Conservation (phyloP, 495 filamentous ascomycete species). For the Penicillium atrosanguineum region DNA sequence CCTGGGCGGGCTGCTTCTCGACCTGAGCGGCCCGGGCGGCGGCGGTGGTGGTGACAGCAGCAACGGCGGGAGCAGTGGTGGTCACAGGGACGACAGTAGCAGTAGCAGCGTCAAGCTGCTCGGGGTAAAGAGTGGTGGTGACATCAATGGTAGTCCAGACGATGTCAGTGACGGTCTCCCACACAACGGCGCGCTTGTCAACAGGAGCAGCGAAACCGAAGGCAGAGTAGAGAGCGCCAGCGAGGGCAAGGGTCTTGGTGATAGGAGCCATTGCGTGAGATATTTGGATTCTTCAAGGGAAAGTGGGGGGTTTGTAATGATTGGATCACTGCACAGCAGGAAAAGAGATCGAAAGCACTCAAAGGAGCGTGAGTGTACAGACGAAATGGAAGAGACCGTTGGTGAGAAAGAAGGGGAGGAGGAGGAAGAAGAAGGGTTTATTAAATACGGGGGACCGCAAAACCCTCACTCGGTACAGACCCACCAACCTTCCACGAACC, state of each 20-base stretch:
- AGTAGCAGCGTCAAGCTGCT: slow-evolving; percentile 12
- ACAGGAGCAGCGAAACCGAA: slow-evolving; percentile 35
- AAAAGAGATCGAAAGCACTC: slow-evolving; percentile 21
- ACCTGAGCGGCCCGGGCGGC: not conserved
- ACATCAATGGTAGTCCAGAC: slow-evolving; percentile 44
- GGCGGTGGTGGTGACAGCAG: slow-evolving; percentile 13
- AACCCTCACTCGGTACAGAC: not conserved
- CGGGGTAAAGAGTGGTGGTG: slow-evolving; percentile 40
- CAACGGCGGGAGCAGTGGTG: slow-evolving; percentile 12
- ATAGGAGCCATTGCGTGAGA: slow-evolving; percentile 38
- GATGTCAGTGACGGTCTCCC: slow-evolving; percentile 33
- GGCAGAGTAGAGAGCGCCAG: slow-evolving; percentile 39
- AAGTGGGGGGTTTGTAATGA: slow-evolving; percentile 17
- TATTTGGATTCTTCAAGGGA: slow-evolving; percentile 9
- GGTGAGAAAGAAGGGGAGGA: slow-evolving; percentile 6
- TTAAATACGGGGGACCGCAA: not conserved
- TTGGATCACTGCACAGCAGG: slow-evolving; percentile 42
- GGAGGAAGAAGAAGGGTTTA: not conserved
- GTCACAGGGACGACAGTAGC: slow-evolving; percentile 12
- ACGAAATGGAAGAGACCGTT: slow-evolving; percentile 19
- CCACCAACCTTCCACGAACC: not conserved
- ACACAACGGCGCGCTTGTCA: slow-evolving; percentile 39
- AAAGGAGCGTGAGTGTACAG: slow-evolving; percentile 24
- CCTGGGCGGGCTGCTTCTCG: not conserved
- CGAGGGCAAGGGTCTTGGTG: slow-evolving; percentile 42